Base-by-base conservation (phyloP, 2,329 filamentous ascomycete genomes). In the Neofusicoccum kwambonambiense region DNA sequence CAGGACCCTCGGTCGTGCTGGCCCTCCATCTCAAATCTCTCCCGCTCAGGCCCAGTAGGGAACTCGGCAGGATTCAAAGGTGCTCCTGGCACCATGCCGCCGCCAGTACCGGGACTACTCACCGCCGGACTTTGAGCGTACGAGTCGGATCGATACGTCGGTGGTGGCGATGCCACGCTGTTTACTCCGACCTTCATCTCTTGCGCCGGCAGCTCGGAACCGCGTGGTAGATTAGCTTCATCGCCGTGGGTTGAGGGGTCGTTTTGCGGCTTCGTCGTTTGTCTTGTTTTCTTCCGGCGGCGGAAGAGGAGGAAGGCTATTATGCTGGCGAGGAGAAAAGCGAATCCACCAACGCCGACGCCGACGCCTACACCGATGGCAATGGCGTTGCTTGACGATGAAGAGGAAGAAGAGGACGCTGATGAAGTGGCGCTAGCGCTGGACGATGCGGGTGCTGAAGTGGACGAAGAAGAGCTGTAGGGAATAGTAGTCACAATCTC, bases 361-460 rank as follows among this genome's bases (percentile, higher is more conserved):
- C 70, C 70, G 2, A 70, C 69, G 11, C 70, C 70, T 1, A 70
- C 54, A 13, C 69, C 69, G 49, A 70, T 70, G 3, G 69, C 62
- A 19, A 68, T 27, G 19, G 58, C 49, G 61, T 65, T 66, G 11
- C 60, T 57, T 7, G 37, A 35, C 12, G 31, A n/a, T 13, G 54
- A 19, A 17, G 65, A 50, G 8, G 57, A 45, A 13, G 35, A 51
- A 9, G 17, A 11, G 12, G 62, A 49, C 11, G 64, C 63, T 19
- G 64, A 56, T 2, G 54, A 58, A 5, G 27, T 31, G 27, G 27
- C 27, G 6, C 19, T 17, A 8, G 62, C 13, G 7, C 27, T 37
- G 1, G 52, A 6, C 3, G 54, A 58, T 3, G 61, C 17, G n/a
- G 66, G 37, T 3, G 60, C 17, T 27, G 66, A 39, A 17, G 66